phyloP scores from a whole-genome alignment of 2,329 filamentous ascomycete genomes.

The Fusarium sp. region DNA sequence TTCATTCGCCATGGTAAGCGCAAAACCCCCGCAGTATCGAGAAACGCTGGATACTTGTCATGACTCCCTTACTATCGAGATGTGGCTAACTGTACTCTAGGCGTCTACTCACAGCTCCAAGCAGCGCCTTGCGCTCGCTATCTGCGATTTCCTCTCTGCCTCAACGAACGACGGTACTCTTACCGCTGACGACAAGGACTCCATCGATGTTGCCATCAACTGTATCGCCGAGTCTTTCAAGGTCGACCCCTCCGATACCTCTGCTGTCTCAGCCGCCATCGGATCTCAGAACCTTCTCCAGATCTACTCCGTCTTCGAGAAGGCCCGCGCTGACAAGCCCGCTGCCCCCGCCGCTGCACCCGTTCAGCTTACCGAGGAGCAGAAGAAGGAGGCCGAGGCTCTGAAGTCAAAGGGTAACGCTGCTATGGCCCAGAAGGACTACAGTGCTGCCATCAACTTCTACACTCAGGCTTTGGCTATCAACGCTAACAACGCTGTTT shows the following conservation, averaged over 20 bases:
- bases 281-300: constrained; percentile 88
- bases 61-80: background rate
- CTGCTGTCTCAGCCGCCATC: constrained; percentile 79
- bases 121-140: constrained; percentile 94
- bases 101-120: constrained; percentile 62
- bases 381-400: constrained; percentile 84
- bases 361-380: constrained; percentile 60
- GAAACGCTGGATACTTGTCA: constrained; percentile 17
- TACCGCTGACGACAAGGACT: constrained; percentile 87
- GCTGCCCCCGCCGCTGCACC: constrained; percentile 51
- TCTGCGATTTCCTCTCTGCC: constrained; percentile 92
- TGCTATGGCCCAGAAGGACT: constrained; percentile 95
- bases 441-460: constrained; percentile 81
- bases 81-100: constrained; percentile 23
- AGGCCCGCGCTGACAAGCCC: constrained; percentile 69
- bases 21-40: constrained; percentile 17
- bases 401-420: constrained; percentile 93
- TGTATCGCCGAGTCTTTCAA: constrained; percentile 97
- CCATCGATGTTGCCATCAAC: constrained; percentile 91
- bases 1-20: constrained; percentile 30
- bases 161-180: constrained; percentile 91
- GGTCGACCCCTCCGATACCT: constrained; percentile 83
- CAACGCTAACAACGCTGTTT: constrained; percentile 89
- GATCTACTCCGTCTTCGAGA: constrained; percentile 97
- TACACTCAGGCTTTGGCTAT: constrained; percentile 90